These are phyloP conservation scores for Raphanus raphanistrum DNA, from an alignment of 345 rosid genomes.

Conservation along the genomic window DNA sequence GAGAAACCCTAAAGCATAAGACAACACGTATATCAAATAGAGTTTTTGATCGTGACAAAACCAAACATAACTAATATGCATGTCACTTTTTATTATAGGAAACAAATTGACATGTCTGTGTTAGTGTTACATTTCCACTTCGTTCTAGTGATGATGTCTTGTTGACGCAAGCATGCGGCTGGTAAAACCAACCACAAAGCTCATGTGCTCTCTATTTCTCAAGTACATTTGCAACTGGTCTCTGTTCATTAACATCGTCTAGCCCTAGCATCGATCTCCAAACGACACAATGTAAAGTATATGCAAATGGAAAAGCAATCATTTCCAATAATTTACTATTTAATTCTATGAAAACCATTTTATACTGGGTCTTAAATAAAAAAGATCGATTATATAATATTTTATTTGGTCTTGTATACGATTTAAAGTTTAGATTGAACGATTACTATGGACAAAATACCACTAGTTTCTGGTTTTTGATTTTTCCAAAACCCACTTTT, in stretches of 20 bases:
- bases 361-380: too few species aligned
- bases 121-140: constrained; percentile 10
- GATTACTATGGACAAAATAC: too few species aligned
- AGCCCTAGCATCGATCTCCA: too few species aligned
- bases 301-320: too few species aligned
- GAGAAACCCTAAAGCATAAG: not conserved
- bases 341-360: too few species aligned
- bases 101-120: constrained; percentile 7
- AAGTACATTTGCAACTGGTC: not conserved
- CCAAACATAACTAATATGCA: constrained; percentile 2
- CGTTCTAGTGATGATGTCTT: constrained; percentile 27
- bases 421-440: too few species aligned
- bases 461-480: too few species aligned
- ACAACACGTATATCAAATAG: not conserved
- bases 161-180: constrained; percentile 28
- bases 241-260: not conserved
- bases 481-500: too few species aligned
- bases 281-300: too few species aligned
- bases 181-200: constrained; percentile 16
- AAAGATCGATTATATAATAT: too few species aligned
- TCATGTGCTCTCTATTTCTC: not conserved
- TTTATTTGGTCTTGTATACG: too few species aligned
- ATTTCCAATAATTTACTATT: too few species aligned
- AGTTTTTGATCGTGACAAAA: not conserved
- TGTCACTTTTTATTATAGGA: constrained; percentile 13